A percentile compares a stretch with the other conserved stretches of the same genome.
These are phyloP conservation scores for Solanum clarkiae DNA, from an alignment of 257 asterid genomes.

Conservation along the genomic window DNA sequence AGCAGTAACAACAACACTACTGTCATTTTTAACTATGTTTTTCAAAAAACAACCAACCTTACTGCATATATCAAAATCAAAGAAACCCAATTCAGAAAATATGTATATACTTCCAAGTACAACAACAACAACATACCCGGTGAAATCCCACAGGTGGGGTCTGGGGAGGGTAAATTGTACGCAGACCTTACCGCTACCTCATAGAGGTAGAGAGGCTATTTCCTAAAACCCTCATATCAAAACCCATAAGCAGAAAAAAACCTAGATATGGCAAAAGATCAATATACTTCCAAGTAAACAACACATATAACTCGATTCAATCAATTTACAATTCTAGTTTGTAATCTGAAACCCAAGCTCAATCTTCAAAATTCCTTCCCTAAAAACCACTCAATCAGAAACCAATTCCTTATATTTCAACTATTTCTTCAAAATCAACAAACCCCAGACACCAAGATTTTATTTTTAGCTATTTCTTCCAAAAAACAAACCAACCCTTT, in stretches of 20 bases:
- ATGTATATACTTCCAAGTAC: not conserved
- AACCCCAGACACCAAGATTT: not conserved
- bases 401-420: not conserved
- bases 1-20: not conserved
- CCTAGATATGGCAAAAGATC: too few relatives aligned
- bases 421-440: not conserved
- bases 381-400: not conserved
- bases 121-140: too few relatives aligned
- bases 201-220: too few relatives aligned
- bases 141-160: too few relatives aligned
- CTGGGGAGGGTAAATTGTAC: too few relatives aligned
- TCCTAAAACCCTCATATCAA: too few relatives aligned
- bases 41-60: not conserved
- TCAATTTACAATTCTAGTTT: not conserved
- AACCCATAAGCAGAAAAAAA: too few relatives aligned
- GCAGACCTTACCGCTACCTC: too few relatives aligned
- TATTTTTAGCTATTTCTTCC: not conserved
- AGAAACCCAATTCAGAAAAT: not conserved
- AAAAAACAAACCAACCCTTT: not conserved
- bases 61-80: not conserved
- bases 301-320: not conserved
- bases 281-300: not conserved
- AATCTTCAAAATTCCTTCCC: not conserved
- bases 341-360: not conserved
- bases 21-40: not conserved